Evolutionary conservation across 2,329 filamentous ascomycete species (phyloP).

Genomic region (Penicillium aurantiogriseum): DNA sequence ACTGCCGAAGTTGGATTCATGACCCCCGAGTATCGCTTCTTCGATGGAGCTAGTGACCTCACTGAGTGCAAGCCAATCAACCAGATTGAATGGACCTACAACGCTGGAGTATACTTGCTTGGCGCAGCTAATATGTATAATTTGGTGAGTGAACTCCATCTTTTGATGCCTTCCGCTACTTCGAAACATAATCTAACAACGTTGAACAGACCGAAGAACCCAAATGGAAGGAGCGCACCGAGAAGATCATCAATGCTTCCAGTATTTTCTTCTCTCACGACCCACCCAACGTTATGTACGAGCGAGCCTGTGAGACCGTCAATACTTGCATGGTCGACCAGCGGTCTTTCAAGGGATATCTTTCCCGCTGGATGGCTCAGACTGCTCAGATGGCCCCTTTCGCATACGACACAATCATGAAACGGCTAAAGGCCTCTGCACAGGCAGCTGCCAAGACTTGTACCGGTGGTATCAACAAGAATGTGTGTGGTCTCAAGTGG

Average conservation of each 20-base stretch:
- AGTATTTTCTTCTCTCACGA: conserved; percentile 52
- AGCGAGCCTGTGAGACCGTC: conserved; percentile 58
- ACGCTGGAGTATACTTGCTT: conserved; percentile 55
- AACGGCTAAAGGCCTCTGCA: conserved; percentile 55
- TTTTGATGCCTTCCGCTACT: not conserved
- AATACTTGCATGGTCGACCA: conserved; percentile 62
- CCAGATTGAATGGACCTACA: conserved; percentile 58
- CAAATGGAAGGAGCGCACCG: conserved; percentile 54
- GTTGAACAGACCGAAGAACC: conserved; percentile 34
- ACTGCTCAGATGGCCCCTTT: conserved; percentile 59
- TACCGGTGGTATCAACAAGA: conserved; percentile 45
- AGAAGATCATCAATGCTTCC: conserved; percentile 55
- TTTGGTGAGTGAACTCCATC: conserved; percentile 34
- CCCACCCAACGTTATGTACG: conserved; percentile 53
- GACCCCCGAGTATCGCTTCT: conserved; percentile 51
- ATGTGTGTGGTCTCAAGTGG: conserved; percentile 45
- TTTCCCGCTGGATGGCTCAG: conserved; percentile 60
- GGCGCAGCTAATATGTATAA: conserved; percentile 60
- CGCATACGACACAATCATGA: conserved; percentile 51
- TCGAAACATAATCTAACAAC: not conserved
- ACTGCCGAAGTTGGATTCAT: conserved; percentile 51
- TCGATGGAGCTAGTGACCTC: conserved; percentile 54
- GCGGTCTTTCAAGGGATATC: conserved; percentile 64
- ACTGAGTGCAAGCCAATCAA: conserved; percentile 53
- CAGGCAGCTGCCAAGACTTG: conserved; percentile 55